Conservation (phyloP, 805 yeast genomes). For the Metschnikowia anglica region DNA sequence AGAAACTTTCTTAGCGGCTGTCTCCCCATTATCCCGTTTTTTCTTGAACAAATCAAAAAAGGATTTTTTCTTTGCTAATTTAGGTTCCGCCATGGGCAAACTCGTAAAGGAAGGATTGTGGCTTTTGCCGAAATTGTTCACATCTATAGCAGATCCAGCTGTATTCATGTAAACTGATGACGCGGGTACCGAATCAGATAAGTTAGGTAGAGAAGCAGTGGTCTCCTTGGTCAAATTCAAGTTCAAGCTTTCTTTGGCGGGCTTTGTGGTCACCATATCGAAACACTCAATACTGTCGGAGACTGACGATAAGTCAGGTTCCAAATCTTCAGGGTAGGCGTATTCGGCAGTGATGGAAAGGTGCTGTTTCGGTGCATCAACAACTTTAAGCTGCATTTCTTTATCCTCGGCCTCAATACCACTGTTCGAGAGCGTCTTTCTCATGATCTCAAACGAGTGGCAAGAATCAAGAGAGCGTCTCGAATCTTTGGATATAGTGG, state of each 20-base stretch:
- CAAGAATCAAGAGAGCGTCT: constrained; percentile 10
- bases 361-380: constrained; percentile 3
- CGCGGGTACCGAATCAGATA: constrained; percentile 7
- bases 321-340: constrained; percentile 13
- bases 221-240: no score
- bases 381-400: constrained; percentile 8
- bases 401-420: constrained; percentile 15
- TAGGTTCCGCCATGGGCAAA: constrained; percentile 2
- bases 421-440: constrained; percentile 13
- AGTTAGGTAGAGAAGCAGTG: constrained; percentile 20
- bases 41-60: constrained; percentile 39
- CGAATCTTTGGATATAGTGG: background rate
- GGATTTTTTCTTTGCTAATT: constrained; percentile 26
- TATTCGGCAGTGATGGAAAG: constrained; percentile 14
- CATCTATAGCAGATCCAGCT: constrained; percentile 41
- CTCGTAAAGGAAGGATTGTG: constrained; percentile 37
- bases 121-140: constrained; percentile 39
- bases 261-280: constrained; percentile 17
- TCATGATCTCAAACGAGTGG: constrained; percentile 15
- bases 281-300: constrained; percentile 16
- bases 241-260: background rate
- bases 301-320: constrained; percentile 1
- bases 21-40: constrained; percentile 6
- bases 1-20: background rate
- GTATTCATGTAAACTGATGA: constrained; percentile 17